phyloP scores from a whole-genome alignment of 495 filamentous ascomycete species.

The Lasiosphaeriaceae sp. region DNA sequence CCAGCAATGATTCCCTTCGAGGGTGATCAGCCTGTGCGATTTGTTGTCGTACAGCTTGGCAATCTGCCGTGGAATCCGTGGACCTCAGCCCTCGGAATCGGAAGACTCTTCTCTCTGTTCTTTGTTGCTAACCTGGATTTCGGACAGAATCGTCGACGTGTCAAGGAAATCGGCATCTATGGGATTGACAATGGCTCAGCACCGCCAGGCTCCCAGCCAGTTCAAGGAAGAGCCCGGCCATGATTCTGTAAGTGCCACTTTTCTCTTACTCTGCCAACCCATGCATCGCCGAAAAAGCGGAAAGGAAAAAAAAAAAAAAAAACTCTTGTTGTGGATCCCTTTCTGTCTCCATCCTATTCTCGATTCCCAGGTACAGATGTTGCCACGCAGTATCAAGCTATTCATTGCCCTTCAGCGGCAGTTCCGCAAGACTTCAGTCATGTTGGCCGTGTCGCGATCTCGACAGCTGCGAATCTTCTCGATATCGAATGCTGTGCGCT shows the following conservation, averaged over 20 bases:
- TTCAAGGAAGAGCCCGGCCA: conserved; percentile 34
- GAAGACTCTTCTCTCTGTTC: no score
- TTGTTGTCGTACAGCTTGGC: conserved; percentile 19
- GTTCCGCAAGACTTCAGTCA: neutral
- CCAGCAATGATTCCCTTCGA: conserved; percentile 10
- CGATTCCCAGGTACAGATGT: neutral
- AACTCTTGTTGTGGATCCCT: neutral
- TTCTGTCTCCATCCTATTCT: neutral
- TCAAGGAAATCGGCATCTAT: conserved; percentile 22
- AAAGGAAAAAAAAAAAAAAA: conserved; percentile 2
- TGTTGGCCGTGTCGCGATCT: no score
- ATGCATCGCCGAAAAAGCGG: no score
- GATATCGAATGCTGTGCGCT: no score
- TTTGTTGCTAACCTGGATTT: conserved; percentile 9
- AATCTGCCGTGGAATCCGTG: conserved; percentile 3
- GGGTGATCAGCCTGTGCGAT: conserved; percentile 18
- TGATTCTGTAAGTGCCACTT: conserved; percentile 34
- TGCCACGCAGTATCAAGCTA: neutral
- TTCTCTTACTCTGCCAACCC: conserved; percentile 8
- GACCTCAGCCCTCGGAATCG: neutral
- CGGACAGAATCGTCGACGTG: neutral
- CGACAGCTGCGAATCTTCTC: no score
- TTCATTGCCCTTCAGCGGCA: neutral
- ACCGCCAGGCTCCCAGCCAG: conserved; percentile 37
- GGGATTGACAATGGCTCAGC: conserved; percentile 39